Base-by-base conservation (phyloP, 495 filamentous ascomycete genomes). In the Pseudotulostoma volvatum region DNA sequence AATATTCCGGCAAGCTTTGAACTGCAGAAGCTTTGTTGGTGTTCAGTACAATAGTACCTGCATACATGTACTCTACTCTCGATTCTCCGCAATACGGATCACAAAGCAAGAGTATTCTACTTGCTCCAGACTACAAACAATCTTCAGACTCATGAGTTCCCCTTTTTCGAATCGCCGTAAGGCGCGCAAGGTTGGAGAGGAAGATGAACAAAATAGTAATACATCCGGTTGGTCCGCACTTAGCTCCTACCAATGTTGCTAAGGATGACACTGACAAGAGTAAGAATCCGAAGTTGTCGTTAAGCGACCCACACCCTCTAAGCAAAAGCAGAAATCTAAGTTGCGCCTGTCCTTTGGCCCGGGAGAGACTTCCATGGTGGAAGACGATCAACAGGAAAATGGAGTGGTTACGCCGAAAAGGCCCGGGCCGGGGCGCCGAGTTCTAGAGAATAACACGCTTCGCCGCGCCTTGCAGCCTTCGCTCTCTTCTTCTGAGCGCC, bases 281-380 rank as follows among this genome's bases (percentile, higher is more conserved):
- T 35, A 5, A 35, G 14, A 35, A 15, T 35, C 17, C 17, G 14
- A 35, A 5, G 33, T 35, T 35, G 44, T 65, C 17, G 59, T 68
- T 9, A 67, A 62, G 39, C 54, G 59, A 28, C 64, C 65, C 9
- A 8, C 38, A 31, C 44, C 23, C 36, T 54, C 55, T 5, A 83
- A 82, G 52, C 65, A 73, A 40, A 79, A 77, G 42, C 73, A 72
- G 18, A 70, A 75, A 15, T 67, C 73, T 3, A 76, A 79, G 18
- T 60, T 79, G 8, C 71, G 73, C 9, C 61, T 92, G 19, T 90
- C 86, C 0, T 93, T 93, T 49, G 79, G 75, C 3, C 65, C 73
- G 0, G 71, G 71, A 15, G 70, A 72, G 32, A 71, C 68, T 15
- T 70, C 58, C 31, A 70, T 63, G 62, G 53, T 46, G 7, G 67